Evolutionary conservation across 192 early-diverging fungal species (phyloP).

Genomic region (Backusella mclennaniae): DNA sequence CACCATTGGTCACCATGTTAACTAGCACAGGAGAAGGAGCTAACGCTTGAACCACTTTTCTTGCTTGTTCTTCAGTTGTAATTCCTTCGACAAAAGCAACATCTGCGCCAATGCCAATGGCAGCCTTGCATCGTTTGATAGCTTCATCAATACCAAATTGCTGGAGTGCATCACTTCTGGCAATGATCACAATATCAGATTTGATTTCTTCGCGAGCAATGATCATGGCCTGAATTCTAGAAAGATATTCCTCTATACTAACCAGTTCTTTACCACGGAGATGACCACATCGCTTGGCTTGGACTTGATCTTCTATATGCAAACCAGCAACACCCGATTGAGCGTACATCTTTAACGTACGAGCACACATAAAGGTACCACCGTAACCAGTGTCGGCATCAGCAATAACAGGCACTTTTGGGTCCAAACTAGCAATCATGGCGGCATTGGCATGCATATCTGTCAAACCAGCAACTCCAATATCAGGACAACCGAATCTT

Average conservation of each 20-base stretch:
- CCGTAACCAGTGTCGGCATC: constrained; percentile 32
- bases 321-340: constrained; percentile 23
- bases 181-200: constrained; percentile 25
- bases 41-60: not conserved
- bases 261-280: constrained; percentile 22
- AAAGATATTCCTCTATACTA: constrained; percentile 6
- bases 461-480: constrained; percentile 29
- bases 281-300: constrained; percentile 25
- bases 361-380: constrained; percentile 22
- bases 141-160: constrained; percentile 20
- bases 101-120: constrained; percentile 13
- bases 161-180: constrained; percentile 24
- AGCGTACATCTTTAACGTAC: constrained; percentile 27
- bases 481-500: constrained; percentile 24
- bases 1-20: constrained; percentile 21
- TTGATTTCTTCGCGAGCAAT: constrained; percentile 12
- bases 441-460: constrained; percentile 25
- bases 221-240: constrained; percentile 16
- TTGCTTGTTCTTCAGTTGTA: constrained; percentile 19
- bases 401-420: constrained; percentile 24
- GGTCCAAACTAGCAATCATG: constrained; percentile 15
- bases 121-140: constrained; percentile 17
- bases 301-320: constrained; percentile 26
- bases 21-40: constrained; percentile 16
- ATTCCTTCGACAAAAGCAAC: constrained; percentile 22